phyloP scores from a whole-genome alignment of 1,284 basidiomycete genomes.

The Ganoderma lucidum region DNA sequence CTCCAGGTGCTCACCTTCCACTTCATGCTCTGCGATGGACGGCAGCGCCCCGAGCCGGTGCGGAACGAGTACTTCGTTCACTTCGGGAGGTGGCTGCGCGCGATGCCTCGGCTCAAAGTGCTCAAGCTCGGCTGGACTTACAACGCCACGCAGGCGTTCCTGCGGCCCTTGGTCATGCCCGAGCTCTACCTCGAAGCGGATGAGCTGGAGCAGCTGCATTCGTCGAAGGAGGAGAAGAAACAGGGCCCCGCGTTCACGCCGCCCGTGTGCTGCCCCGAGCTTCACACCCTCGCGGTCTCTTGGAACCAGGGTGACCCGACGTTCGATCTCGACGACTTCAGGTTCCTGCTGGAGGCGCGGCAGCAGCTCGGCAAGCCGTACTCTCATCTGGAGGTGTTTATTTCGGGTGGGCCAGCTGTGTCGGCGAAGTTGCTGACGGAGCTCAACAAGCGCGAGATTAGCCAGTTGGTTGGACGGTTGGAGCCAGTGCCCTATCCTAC shows the following conservation, averaged over 20 bases:
- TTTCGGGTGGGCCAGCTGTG: neutral
- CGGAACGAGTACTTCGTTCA: constrained; percentile 44
- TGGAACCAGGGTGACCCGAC: neutral
- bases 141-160: constrained; percentile 44
- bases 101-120: constrained; percentile 58
- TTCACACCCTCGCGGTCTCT: neutral
- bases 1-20: constrained; percentile 60
- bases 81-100: constrained; percentile 47
- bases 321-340: neutral
- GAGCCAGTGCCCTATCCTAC: constrained; percentile 1
- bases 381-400: neutral
- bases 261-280: constrained; percentile 6
- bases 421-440: neutral
- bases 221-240: neutral
- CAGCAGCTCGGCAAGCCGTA: neutral
- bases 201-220: constrained; percentile 26
- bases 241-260: neutral
- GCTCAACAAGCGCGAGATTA: neutral
- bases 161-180: constrained; percentile 41
- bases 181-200: constrained; percentile 28
- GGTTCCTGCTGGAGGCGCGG: neutral
- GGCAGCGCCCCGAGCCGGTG: neutral
- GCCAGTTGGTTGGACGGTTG: constrained; percentile 5
- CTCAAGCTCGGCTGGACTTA: constrained; percentile 46
- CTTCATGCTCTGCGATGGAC: constrained; percentile 42